These are phyloP conservation scores for Rhodotorula taiwanensis DNA, from an alignment of 768 basidiomycete species.

Conservation along the genomic window DNA sequence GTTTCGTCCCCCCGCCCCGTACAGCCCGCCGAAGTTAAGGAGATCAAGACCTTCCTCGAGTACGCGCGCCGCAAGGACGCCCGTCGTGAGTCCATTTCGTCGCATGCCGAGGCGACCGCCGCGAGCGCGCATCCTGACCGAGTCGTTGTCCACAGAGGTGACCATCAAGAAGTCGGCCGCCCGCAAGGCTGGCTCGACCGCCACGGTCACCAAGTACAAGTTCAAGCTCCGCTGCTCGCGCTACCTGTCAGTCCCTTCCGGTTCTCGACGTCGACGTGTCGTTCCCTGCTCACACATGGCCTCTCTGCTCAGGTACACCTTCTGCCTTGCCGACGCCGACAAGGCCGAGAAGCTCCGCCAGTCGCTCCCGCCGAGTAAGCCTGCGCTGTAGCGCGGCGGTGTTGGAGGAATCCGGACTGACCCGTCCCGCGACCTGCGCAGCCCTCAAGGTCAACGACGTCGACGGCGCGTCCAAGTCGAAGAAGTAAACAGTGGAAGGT, in stretches of 20 bases:
- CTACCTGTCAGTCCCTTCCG: conserved; percentile 52
- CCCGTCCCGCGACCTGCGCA: conserved; percentile 42
- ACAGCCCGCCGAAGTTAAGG: conserved; percentile 93
- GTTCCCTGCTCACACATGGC: not conserved
- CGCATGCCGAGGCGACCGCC: not conserved
- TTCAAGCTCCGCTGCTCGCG: conserved; percentile 97
- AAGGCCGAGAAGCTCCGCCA: conserved; percentile 98
- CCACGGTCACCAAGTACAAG: conserved; percentile 59
- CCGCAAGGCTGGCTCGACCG: conserved; percentile 34
- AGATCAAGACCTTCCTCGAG: conserved; percentile 98
- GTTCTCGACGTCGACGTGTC: not conserved
- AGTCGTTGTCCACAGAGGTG: conserved; percentile 50
- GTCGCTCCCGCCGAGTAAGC: conserved; percentile 86
- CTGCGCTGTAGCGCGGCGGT: too few relatives aligned
- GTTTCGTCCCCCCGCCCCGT: too few relatives aligned
- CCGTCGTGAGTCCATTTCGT: conserved; percentile 13
- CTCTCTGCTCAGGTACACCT: conserved; percentile 61
- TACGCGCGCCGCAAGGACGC: conserved; percentile 97
- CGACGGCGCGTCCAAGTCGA: conserved; percentile 58
- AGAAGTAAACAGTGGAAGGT: conserved; percentile 41
- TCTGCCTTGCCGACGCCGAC: conserved; percentile 87
- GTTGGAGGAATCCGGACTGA: too few relatives aligned
- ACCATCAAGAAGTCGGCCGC: conserved; percentile 84
- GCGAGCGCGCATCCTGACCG: not conserved
- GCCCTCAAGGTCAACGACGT: conserved; percentile 69